Evolutionary conservation across 257 asterid species (phyloP).

Genomic region (Cynanchum wilfordii): DNA sequence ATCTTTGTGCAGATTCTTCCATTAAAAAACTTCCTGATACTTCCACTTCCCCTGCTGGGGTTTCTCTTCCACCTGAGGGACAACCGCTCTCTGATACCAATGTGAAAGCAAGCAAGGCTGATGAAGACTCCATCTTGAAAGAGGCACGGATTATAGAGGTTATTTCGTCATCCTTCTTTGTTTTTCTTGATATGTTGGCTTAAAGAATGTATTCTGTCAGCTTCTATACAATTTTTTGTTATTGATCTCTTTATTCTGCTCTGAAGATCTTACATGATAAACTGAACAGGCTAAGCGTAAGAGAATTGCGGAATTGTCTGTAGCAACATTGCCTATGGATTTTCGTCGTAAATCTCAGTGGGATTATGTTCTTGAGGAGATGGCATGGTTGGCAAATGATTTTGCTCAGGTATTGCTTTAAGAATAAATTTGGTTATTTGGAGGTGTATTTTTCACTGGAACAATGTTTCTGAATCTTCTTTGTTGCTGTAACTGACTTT

Average conservation of each 20-base stretch:
- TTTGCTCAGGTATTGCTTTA: constrained; percentile 76
- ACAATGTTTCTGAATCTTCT: background rate
- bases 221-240: constrained; percentile 11
- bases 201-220: constrained; percentile 1
- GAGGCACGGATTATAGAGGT: constrained; percentile 91
- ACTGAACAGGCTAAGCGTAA: constrained; percentile 77
- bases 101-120: constrained; percentile 36
- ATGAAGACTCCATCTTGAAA: constrained; percentile 76
- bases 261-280: constrained; percentile 37
- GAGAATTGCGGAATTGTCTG: constrained; percentile 60
- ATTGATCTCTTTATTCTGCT: constrained; percentile 20
- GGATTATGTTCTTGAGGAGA: constrained; percentile 94
- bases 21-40: constrained; percentile 29
- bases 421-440: constrained; percentile 1
- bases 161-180: constrained; percentile 15
- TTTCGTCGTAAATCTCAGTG: constrained; percentile 60
- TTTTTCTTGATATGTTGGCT: background rate
- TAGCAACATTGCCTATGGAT: constrained; percentile 35
- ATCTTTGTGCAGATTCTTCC: constrained; percentile 23
- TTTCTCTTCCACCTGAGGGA: constrained; percentile 35
- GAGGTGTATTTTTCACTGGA: background rate
- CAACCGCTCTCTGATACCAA: constrained; percentile 30
- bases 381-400: constrained; percentile 98
- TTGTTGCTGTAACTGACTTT: background rate
- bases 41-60: constrained; percentile 31